phyloP scores from a whole-genome alignment of 2,329 filamentous ascomycete genomes.

The Pseudogymnoascus sp. region DNA sequence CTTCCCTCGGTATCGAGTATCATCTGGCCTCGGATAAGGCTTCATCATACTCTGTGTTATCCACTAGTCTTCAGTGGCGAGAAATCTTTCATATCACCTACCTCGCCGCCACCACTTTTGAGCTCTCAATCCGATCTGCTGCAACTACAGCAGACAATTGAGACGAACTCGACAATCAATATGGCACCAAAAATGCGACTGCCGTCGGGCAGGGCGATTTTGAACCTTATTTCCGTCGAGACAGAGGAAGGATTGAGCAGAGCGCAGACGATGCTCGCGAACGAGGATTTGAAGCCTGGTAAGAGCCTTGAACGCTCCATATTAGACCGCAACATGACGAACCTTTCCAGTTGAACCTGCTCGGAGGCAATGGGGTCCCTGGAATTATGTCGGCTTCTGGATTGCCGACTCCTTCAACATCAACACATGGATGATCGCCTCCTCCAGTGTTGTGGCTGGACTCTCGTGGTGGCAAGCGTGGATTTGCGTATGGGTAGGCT shows the following conservation, averaged over 20 bases:
- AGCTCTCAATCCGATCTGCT: not conserved
- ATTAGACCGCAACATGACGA: constrained; percentile 22
- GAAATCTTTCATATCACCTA: not conserved
- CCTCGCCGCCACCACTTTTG: not conserved
- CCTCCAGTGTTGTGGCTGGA: constrained; percentile 69
- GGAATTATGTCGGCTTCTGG: constrained; percentile 89
- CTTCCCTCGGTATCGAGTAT: not conserved
- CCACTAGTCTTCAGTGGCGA: not conserved
- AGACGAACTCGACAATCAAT: not conserved
- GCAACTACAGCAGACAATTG: not conserved
- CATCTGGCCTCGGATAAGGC: not conserved
- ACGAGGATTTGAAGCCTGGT: constrained; percentile 69
- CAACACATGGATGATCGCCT: constrained; percentile 92
- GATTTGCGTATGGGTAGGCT: constrained; percentile 84
- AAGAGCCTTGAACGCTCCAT: constrained; percentile 18
- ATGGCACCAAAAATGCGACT: not conserved
- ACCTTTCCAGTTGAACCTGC: constrained; percentile 61
- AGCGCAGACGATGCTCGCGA: constrained; percentile 79
- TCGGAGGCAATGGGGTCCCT: constrained; percentile 75
- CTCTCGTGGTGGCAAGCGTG: constrained; percentile 89
- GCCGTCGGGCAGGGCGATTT: not conserved
- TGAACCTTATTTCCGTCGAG: constrained; percentile 55
- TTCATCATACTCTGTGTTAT: not conserved
- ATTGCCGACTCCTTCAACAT: constrained; percentile 81
- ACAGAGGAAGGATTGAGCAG: constrained; percentile 70